Evolutionary conservation across 176 grass and related monocot genomes (phyloP).

Genomic region (Rhynchospora tenuis): DNA sequence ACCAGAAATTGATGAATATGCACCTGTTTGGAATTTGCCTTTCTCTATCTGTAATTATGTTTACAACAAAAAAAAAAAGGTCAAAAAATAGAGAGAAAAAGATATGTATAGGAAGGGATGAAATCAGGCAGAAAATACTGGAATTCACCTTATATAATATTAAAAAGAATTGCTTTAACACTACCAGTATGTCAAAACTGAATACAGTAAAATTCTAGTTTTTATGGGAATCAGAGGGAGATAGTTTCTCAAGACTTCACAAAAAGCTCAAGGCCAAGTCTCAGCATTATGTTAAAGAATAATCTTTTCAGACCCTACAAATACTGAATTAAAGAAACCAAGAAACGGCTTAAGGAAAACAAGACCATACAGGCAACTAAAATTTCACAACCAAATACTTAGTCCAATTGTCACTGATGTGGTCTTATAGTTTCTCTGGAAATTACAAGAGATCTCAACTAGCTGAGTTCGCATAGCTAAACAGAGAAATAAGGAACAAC

Average conservation of each 20-base stretch:
- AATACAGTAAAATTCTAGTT: neutral
- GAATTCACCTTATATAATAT: neutral
- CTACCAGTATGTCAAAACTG: neutral
- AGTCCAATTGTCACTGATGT: neutral
- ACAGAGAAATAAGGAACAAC: neutral
- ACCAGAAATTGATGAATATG: conserved; percentile 43
- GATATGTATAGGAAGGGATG: neutral
- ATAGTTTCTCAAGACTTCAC: neutral
- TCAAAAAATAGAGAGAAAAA: neutral
- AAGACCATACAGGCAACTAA: neutral
- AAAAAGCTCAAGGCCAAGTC: neutral
- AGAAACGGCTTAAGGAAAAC: neutral
- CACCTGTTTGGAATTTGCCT: conserved; percentile 47
- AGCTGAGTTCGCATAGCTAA: neutral
- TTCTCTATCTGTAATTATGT: conserved; percentile 50
- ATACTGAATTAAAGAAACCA: conserved; percentile 11
- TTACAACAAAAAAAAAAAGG: neutral
- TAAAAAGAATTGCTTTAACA: neutral
- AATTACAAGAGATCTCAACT: neutral
- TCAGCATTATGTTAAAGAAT: neutral
- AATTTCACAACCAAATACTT: neutral
- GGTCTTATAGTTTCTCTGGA: neutral
- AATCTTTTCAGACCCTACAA: neutral
- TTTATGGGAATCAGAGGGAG: neutral
- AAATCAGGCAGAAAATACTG: neutral